Base-by-base conservation (phyloP, 345 rosid species). In the Conringia planisiliqua region DNA sequence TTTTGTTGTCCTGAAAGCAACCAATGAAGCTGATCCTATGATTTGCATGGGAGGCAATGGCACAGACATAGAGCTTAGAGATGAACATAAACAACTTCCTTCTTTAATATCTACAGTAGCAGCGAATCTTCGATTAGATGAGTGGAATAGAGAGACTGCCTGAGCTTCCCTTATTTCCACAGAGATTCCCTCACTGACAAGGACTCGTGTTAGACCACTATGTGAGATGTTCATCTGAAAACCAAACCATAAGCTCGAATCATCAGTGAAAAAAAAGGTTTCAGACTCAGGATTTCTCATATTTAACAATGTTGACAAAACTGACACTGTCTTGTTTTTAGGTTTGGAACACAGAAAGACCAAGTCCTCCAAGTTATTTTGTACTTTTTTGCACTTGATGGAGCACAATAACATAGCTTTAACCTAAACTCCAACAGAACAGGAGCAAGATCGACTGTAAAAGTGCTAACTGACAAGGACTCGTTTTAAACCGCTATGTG, bases 151-250 rank as follows among this genome's bases (percentile, higher is more conserved):
- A 63, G 86, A 85, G 39, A 91, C 77, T 82, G 82, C 88, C 16
- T 71, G 80, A 65, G 95, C 93, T 67, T 81, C 75, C 32, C 39
- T 79, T 59, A 91, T 72, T 75, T 85, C 87, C 8, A 89, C 71
- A 10, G 91, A 77, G 52, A 86, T 84, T 48, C 93, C 97, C 71
- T 89, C 89, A 65, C 87, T 86, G 12, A 89, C 88, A 55, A 84
- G 79, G 20, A 89, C 78, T 66, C 90, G 83, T 70, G 83, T 86
- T 76, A 89, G 70, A 32, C 82, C 75, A 26, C 36, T 46, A n/a
- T 82, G 77, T 17, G 91, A 82, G 16, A 56, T 76, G 77, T 86
- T 91, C 77, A 83, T 72, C 91, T 88, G 85, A 69, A 62, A 67
- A 44, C 47, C 77, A 79, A 65, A 66, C 11, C 55, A 54, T 54